phyloP scores from a whole-genome alignment of 352 stramenopile species.

The Phytophthora cactorum region DNA sequence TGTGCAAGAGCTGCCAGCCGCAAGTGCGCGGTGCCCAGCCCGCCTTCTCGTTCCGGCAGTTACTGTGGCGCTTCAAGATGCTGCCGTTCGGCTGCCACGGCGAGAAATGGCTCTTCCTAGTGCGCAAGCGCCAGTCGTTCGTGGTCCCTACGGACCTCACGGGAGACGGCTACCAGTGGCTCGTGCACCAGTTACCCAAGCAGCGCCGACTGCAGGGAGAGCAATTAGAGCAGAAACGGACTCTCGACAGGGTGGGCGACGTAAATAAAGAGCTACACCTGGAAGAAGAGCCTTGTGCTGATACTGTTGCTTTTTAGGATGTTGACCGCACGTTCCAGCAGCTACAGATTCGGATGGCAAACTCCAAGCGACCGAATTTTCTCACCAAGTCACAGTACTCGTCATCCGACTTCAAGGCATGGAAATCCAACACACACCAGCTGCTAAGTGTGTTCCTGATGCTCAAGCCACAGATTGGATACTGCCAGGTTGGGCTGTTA shows the following conservation, averaged over 20 bases:
- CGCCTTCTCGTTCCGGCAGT: slow-evolving; percentile 49
- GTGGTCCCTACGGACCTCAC: slow-evolving; percentile 38
- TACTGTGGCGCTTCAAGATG: slow-evolving; percentile 58
- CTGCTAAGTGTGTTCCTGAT: slow-evolving; percentile 50
- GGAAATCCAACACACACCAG: slow-evolving; percentile 48
- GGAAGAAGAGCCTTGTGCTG: neutral
- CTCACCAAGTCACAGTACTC: slow-evolving; percentile 37
- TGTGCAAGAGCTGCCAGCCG: slow-evolving; percentile 54
- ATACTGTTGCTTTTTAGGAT: slow-evolving; percentile 33
- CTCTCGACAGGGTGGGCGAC: slow-evolving; percentile 41
- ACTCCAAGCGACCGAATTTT: slow-evolving; percentile 26
- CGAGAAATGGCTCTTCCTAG: slow-evolving; percentile 59
- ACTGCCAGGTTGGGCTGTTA: slow-evolving; percentile 45
- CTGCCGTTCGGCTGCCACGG: slow-evolving; percentile 51
- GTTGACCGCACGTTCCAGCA: slow-evolving; percentile 56
- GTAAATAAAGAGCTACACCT: neutral
- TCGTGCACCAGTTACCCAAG: slow-evolving; percentile 35
- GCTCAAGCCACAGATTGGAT: slow-evolving; percentile 60
- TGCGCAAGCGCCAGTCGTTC: slow-evolving; percentile 42
- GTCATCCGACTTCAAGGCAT: slow-evolving; percentile 38
- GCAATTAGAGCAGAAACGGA: slow-evolving; percentile 42
- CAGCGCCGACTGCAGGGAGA: slow-evolving; percentile 21
- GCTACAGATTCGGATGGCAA: slow-evolving; percentile 34
- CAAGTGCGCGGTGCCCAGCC: slow-evolving; percentile 45
- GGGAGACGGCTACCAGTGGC: slow-evolving; percentile 42